phyloP scores from a whole-genome alignment of 2,329 filamentous ascomycete species.

The Westerdykella aurantiaca region DNA sequence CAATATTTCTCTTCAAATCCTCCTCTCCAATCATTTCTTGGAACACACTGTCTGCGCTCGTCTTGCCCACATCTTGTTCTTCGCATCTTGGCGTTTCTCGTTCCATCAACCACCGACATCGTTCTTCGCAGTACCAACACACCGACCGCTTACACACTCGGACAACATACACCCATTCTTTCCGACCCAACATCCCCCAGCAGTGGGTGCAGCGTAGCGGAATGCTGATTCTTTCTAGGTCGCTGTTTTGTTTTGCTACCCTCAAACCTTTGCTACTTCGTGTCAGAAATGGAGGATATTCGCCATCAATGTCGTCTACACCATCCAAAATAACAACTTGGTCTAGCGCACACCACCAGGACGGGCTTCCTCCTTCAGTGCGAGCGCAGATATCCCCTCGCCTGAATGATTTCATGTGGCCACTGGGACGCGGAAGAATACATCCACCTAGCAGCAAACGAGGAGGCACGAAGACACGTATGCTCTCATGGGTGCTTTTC shows the following conservation, averaged over 20 bases:
- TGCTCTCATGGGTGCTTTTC: conserved; percentile 13
- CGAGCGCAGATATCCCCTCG: conserved; percentile 24
- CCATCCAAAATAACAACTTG: conserved; percentile 32
- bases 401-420: conserved; percentile 16
- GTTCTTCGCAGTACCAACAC: conserved; percentile 31
- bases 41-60: conserved; percentile 28
- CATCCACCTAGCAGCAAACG: conserved; percentile 22
- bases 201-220: conserved; percentile 29
- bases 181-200: conserved; percentile 28
- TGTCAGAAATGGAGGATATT: conserved; percentile 14
- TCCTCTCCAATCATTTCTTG: conserved; percentile 14
- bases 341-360: conserved; percentile 35
- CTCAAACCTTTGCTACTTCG: conserved; percentile 28
- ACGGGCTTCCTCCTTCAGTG: conserved; percentile 18
- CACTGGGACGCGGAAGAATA: conserved; percentile 23
- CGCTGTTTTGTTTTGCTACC: conserved; percentile 24
- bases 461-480: conserved; percentile 24
- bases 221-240: conserved; percentile 26
- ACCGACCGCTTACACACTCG: conserved; percentile 28
- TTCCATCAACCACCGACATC: conserved; percentile 28
- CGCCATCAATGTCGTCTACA: conserved; percentile 5
- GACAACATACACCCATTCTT: conserved; percentile 33
- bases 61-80: conserved; percentile 15
- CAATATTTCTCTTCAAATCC: conserved; percentile 18
- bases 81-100: conserved; percentile 8